phyloP scores from a whole-genome alignment of 495 filamentous ascomycete species.

The Pseudoneurospora amorphoporcata region DNA sequence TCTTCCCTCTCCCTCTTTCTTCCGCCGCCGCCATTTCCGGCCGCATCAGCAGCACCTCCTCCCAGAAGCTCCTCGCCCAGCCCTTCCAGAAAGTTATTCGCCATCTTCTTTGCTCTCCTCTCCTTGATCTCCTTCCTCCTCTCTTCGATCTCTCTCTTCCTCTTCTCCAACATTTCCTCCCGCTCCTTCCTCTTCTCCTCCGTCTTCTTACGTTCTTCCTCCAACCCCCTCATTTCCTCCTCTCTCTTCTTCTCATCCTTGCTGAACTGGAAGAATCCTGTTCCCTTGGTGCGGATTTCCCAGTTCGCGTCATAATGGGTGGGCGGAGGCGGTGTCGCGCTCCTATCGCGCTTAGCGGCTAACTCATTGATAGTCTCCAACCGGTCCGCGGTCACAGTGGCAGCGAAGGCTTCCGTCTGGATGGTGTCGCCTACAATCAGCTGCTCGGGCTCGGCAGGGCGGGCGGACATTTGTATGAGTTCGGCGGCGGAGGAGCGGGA shows the following conservation, averaged over 20 bases:
- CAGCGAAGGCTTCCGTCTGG: slow-evolving; percentile 70
- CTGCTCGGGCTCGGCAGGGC: slow-evolving; percentile 52
- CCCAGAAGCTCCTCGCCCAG: slow-evolving; percentile 28
- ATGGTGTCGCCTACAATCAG: slow-evolving; percentile 77
- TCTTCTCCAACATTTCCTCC: slow-evolving; percentile 42
- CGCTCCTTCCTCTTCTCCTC: slow-evolving; percentile 48
- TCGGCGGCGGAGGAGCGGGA: slow-evolving; percentile 36
- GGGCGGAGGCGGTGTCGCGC: slow-evolving; percentile 63
- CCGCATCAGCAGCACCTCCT: neutral
- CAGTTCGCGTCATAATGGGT: slow-evolving; percentile 73
- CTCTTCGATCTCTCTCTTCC: slow-evolving; percentile 42
- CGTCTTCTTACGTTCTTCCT: slow-evolving; percentile 56
- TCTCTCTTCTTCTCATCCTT: slow-evolving; percentile 52
- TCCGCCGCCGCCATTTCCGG: neutral
- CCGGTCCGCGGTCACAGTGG: slow-evolving; percentile 41
- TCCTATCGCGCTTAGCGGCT: slow-evolving; percentile 62
- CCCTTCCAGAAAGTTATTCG: slow-evolving; percentile 62
- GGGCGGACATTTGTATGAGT: slow-evolving; percentile 35
- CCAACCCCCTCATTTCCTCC: slow-evolving; percentile 67
- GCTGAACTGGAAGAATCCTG: slow-evolving; percentile 83
- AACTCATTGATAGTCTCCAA: slow-evolving; percentile 50
- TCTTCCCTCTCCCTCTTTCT: neutral
- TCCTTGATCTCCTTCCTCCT: slow-evolving; percentile 42
- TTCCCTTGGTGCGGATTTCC: slow-evolving; percentile 79
- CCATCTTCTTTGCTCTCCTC: slow-evolving; percentile 52